Base-by-base conservation (phyloP, 1,284 basidiomycete genomes). In the Sanghuangporus weigelae region DNA sequence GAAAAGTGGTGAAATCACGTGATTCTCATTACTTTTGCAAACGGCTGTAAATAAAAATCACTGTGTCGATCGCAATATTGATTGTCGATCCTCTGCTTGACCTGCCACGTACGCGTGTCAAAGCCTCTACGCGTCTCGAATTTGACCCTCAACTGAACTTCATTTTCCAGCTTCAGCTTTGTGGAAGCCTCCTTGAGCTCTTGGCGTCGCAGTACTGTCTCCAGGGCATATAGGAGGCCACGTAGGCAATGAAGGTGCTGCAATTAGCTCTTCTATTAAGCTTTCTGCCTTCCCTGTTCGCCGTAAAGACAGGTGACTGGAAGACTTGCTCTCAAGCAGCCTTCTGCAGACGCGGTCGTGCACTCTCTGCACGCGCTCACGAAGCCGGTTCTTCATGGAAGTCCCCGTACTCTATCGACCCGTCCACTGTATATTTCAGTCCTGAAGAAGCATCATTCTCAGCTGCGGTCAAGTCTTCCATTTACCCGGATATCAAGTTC, bases 321-420 rank as follows among this genome's bases (percentile, higher is more conserved):
- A 97, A 96, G 76, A 93, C 86, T 66, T 97, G 95, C 73, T 82
- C 83, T 19, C 92, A 97, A 74, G 85, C 92, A 0, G 92, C 91
- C 14, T 97, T 98, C 78, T 97, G 95, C 78, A 85, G 92, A 55
- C 82, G 95, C 66, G 92, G 93, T 59, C 86, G 95, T 54, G 89
- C 88, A 0, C 84, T 97, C 57, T 85, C 92, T 62, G 78, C 81
- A 10, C 84, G 90, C 60, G 89, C 91, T 14, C 77, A 80, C 54
- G 82, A 82, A 60, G 78, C 82, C 0, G 75, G 77, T 35, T 69
- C 78, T 1, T 76, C 79, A 7, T 96, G 94, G 89, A 79, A 76
- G 42, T 96, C 93, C 0, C 95, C 95, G 0, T 98, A 97, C 78
- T 83, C 87, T 1, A 73, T 96, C 42, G 84, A 88, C 65, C 72